Evolutionary conservation across 108 stramenopile species (phyloP).

Genomic region (Skeletonema costatum): DNA sequence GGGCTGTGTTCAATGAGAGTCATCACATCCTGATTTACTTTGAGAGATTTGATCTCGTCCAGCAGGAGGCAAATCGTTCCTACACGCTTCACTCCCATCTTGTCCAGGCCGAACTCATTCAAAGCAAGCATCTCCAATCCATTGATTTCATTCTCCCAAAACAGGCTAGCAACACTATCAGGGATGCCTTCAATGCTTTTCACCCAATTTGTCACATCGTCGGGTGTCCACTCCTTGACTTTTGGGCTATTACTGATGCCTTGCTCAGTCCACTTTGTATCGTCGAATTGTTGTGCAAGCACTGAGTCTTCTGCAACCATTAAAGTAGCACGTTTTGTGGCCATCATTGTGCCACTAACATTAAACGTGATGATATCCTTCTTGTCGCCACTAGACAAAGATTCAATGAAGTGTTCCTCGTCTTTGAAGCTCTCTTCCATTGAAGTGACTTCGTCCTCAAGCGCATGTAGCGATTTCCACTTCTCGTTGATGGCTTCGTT

Average conservation of each 20-base stretch:
- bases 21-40: no score
- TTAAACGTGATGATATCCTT: neutral
- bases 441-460: neutral
- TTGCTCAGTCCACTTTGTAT: neutral
- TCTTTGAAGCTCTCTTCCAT: conserved; percentile 27
- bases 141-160: conserved; percentile 8
- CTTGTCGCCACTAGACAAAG: neutral
- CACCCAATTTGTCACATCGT: conserved; percentile 26
- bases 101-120: conserved; percentile 12
- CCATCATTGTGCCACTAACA: conserved; percentile 5
- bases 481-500: conserved; percentile 5
- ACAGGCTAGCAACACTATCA: neutral
- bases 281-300: conserved; percentile 20
- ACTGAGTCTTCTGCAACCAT: neutral
- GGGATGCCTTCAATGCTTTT: conserved; percentile 4
- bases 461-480: neutral
- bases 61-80: no score
- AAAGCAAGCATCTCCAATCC: conserved; percentile 19
- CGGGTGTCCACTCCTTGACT: conserved; percentile 18
- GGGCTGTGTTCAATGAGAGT: no score
- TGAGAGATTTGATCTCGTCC: no score
- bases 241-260: neutral
- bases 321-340: neutral
- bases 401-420: conserved; percentile 4
- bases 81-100: conserved; percentile 12